Evolutionary conservation across 2,329 filamentous ascomycete genomes (phyloP), one percentile per base, ranked within the genome.

Genomic region (Sporothrix pallida): DNA sequence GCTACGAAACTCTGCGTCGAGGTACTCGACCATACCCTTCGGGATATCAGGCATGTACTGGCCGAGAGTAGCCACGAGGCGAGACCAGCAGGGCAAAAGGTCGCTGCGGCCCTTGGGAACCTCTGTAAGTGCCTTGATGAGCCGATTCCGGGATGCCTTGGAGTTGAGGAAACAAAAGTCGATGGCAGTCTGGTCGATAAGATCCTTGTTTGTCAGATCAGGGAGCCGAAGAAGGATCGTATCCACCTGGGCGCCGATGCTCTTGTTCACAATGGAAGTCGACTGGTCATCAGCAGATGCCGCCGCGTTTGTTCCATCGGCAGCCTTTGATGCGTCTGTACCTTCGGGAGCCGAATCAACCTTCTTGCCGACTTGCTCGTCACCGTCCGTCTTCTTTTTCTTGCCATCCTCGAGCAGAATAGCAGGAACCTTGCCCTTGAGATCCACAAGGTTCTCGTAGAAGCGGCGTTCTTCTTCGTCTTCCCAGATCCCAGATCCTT

Each of bases 81-180:
- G 91, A n/a, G 94, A 92, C 86, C 97, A 99, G 23, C 93, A 90
- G 0, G 96, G 95, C 17, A 99, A 86, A 17, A 99, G 86, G 82
- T 99, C 96, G 72, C 93, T 93, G 52, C 96, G 92, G 23, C 95
- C 95, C 81, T 97, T 98, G 3, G 96, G 96, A 15, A 98, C 92
- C 77, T 99, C 96, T 65, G 97, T 95, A 63, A 99, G 85, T 44
- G 94, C 93, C 82, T 98, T 98, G 80, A 98, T 88, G 2, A 99
- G 87, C 68, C 96, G 90, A 81, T 99, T 99, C 46, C 97, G 91
- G 0, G 97, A 99, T 10, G 96, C 96, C 80, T 99, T 99, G 0
- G 96, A 99, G 81, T 99, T 99, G 74, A 99, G 86, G 79, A 98
- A 99, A 83, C 96, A 98, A 80, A 99, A 99, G 79, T 98, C 95